Conservation (phyloP, 2,329 filamentous ascomycete genomes). For the Mariannaea sp. region DNA sequence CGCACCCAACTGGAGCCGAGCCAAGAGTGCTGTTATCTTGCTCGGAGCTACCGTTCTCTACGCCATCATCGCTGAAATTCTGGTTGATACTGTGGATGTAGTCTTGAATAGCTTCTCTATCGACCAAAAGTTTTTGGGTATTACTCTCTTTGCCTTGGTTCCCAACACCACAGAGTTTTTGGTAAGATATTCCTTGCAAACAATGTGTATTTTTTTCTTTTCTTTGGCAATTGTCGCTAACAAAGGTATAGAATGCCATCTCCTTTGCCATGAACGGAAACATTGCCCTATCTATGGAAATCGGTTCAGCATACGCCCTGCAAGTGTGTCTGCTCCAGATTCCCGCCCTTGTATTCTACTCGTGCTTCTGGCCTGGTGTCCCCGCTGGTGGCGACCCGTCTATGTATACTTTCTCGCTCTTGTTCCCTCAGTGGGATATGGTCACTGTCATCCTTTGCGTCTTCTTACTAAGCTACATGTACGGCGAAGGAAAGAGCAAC, state of each 20-base stretch:
- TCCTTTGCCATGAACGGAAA: conserved; percentile 99
- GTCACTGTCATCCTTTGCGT: conserved; percentile 95
- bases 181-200: conserved; percentile 60
- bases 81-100: conserved; percentile 97
- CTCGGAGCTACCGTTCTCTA: conserved; percentile 89
- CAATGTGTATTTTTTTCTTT: no score
- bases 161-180: conserved; percentile 98
- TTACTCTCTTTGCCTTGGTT: conserved; percentile 94
- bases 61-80: conserved; percentile 94
- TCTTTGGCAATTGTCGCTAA: no score
- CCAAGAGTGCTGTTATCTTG: conserved; percentile 87
- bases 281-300: conserved; percentile 98
- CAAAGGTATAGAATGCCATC: conserved; percentile 76
- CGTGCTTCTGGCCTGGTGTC: conserved; percentile 68
- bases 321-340: conserved; percentile 96
- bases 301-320: conserved; percentile 93
- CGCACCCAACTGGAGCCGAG: conserved; percentile 96
- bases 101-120: conserved; percentile 88
- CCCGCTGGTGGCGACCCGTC: conserved; percentile 46
- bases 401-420: conserved; percentile 77
- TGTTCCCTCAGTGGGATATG: conserved; percentile 99
- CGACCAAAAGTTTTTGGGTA: conserved; percentile 96
- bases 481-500: conserved; percentile 98
- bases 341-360: conserved; percentile 89
- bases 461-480: conserved; percentile 95